Percentiles rank a stretch among this genome's conserved stretches.
phyloP scores from a whole-genome alignment of 2,329 filamentous ascomycete species.

The Bipolaris sorokiniana region DNA sequence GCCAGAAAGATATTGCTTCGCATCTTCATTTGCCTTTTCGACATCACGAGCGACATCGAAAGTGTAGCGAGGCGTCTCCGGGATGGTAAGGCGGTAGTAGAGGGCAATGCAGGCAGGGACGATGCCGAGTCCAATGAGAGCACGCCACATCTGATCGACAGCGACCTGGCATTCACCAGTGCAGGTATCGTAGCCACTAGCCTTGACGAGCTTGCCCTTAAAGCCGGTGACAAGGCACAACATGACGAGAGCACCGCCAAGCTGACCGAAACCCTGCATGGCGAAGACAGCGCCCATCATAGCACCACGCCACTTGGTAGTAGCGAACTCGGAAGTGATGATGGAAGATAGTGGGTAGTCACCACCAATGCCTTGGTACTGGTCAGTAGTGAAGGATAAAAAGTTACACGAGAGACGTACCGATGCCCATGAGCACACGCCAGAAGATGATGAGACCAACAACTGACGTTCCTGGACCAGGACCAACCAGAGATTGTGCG shows the following conservation, averaged over 20 bases:
- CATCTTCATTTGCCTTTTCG: constrained; percentile 68
- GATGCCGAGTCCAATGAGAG: constrained; percentile 51
- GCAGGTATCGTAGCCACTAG: constrained; percentile 32
- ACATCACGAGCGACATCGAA: constrained; percentile 51
- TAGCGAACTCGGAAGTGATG: constrained; percentile 68
- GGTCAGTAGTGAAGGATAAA: constrained; percentile 7
- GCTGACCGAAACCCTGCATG: constrained; percentile 53
- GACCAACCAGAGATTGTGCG: constrained; percentile 44
- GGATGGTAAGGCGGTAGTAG: constrained; percentile 52
- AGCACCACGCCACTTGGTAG: constrained; percentile 50
- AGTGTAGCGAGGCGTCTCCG: constrained; percentile 52
- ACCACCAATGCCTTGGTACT: constrained; percentile 59
- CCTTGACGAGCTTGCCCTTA: constrained; percentile 35
- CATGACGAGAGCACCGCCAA: constrained; percentile 48
- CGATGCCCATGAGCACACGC: constrained; percentile 52
- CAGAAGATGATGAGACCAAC: constrained; percentile 51
- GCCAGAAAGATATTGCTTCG: constrained; percentile 75
- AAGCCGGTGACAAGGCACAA: constrained; percentile 40
- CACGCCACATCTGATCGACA: constrained; percentile 52
- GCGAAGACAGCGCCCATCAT: constrained; percentile 54
- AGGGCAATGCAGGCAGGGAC: constrained; percentile 52
- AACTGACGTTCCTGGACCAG: constrained; percentile 45
- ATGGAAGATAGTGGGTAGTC: constrained; percentile 84
- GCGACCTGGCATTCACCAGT: constrained; percentile 39
- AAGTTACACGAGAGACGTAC: constrained; percentile 49